A percentile compares a stretch with the other conserved stretches of the same genome.
Evolutionary conservation across 495 filamentous ascomycete genomes (phyloP).

Genomic region (Penicillium arizonense): DNA sequence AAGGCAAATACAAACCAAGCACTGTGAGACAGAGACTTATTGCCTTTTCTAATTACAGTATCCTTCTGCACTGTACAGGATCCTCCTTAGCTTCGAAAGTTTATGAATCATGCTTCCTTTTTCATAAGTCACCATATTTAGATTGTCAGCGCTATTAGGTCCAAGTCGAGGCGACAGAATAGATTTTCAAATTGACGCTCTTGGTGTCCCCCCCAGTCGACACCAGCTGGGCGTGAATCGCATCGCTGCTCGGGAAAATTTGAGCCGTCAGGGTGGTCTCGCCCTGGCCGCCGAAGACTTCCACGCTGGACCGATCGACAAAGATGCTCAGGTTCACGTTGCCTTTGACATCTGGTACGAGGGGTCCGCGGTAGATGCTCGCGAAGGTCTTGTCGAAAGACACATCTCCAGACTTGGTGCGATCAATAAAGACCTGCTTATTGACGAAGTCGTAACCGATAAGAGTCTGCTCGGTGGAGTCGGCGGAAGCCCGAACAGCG

Average conservation of each 20-base stretch:
- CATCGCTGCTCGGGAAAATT: constrained; percentile 19
- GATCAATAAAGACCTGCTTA: constrained; percentile 31
- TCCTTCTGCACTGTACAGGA: too few species aligned
- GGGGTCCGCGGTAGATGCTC: constrained; percentile 23
- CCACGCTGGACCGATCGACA: constrained; percentile 30
- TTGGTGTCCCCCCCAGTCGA: too few species aligned
- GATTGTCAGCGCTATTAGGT: too few species aligned
- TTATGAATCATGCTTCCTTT: too few species aligned
- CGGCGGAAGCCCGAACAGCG: constrained; percentile 15
- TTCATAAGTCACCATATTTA: too few species aligned
- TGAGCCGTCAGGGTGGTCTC: constrained; percentile 25
- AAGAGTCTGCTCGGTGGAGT: constrained; percentile 38
- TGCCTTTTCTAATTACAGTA: too few species aligned
- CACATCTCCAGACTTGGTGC: constrained; percentile 19
- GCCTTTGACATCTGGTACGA: constrained; percentile 10
- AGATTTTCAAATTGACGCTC: too few species aligned
- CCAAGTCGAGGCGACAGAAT: too few species aligned
- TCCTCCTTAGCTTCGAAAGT: too few species aligned
- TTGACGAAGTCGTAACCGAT: constrained; percentile 43
- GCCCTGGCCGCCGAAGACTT: constrained; percentile 28
- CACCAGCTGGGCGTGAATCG: too few species aligned
- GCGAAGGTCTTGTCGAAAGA: constrained; percentile 27
- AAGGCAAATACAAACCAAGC: too few species aligned
- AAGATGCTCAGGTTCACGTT: constrained; percentile 20
- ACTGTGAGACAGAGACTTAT: too few species aligned